phyloP scores from a whole-genome alignment of 2,329 filamentous ascomycete genomes.

The Rosellinia necatrix region DNA sequence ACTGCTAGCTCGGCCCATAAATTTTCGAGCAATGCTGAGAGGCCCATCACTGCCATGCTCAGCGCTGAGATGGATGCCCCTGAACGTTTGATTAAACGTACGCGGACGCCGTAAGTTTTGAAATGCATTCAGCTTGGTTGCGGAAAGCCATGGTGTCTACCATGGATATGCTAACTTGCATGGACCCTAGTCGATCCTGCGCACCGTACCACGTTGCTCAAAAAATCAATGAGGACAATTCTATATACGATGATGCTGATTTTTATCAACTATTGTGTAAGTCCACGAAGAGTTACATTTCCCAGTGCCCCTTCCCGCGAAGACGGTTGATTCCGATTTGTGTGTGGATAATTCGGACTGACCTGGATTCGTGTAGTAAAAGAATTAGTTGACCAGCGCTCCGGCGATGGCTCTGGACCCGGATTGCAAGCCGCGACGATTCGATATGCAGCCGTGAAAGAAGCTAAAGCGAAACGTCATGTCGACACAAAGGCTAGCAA shows the following conservation, averaged over 20 bases:
- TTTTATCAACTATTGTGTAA: constrained; percentile 83
- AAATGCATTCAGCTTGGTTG: neutral
- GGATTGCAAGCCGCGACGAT: constrained; percentile 56
- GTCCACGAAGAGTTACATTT: neutral
- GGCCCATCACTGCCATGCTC: constrained; percentile 69
- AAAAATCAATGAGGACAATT: constrained; percentile 60
- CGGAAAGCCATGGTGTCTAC: neutral
- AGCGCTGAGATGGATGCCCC: constrained; percentile 69
- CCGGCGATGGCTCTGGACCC: constrained; percentile 63
- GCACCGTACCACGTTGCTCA: constrained; percentile 69
- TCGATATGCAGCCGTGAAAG: constrained; percentile 70
- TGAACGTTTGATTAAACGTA: constrained; percentile 71
- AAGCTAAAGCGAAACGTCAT: constrained; percentile 78
- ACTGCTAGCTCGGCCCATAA: constrained; percentile 57
- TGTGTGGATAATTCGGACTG: constrained; percentile 1
- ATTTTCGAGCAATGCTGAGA: constrained; percentile 55
- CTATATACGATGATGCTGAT: constrained; percentile 89
- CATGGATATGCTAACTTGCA: constrained; percentile 6
- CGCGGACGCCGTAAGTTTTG: constrained; percentile 58
- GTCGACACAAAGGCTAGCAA: constrained; percentile 96
- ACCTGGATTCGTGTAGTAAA: constrained; percentile 60
- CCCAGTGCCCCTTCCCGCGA: too few relatives aligned
- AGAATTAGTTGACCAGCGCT: constrained; percentile 88
- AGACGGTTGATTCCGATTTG: neutral
- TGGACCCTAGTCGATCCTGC: constrained; percentile 62